These are phyloP conservation scores for Euphrasia arctica DNA, from an alignment of 305 asterid species.

Conservation along the genomic window DNA sequence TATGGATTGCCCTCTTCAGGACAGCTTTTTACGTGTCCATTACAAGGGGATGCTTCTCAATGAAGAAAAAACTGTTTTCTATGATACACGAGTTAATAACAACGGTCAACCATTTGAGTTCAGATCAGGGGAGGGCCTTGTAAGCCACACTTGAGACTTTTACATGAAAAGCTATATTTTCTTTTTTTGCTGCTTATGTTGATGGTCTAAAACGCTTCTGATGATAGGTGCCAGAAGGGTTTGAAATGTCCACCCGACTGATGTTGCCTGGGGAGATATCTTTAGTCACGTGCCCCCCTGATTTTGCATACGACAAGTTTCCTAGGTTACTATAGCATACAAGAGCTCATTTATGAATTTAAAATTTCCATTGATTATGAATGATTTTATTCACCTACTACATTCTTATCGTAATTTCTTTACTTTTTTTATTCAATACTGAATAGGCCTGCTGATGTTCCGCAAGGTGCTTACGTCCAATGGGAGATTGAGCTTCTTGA, in stretches of 20 bases:
- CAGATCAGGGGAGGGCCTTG: constrained; percentile 99
- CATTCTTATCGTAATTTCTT: background rate
- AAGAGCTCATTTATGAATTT: constrained; percentile 11
- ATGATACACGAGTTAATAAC: constrained; percentile 72
- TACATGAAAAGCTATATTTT: constrained; percentile 7
- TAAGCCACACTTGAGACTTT: constrained; percentile 40
- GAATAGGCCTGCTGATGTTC: constrained; percentile 78
- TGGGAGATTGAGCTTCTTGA: constrained; percentile 99
- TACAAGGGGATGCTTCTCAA: constrained; percentile 90
- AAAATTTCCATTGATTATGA: background rate
- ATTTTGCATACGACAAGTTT: constrained; percentile 97
- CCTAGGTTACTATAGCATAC: constrained; percentile 47
- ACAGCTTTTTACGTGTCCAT: constrained; percentile 83
- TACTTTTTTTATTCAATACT: constrained; percentile 3
- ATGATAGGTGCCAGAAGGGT: constrained; percentile 90
- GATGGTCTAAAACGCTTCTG: constrained; percentile 21
- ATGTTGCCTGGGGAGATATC: constrained; percentile 97
- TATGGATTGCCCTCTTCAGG: constrained; percentile 99
- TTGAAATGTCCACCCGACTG: constrained; percentile 94
- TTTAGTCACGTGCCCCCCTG: constrained; percentile 91
- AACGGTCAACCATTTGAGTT: constrained; percentile 82
- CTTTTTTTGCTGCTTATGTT: constrained; percentile 12
- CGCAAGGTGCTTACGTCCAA: constrained; percentile 72
- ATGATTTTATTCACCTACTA: constrained; percentile 15
- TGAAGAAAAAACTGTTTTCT: constrained; percentile 75